Evolutionary conservation across 148 eudicot genomes (phyloP).

Genomic region (Amaranthus cruentus): DNA sequence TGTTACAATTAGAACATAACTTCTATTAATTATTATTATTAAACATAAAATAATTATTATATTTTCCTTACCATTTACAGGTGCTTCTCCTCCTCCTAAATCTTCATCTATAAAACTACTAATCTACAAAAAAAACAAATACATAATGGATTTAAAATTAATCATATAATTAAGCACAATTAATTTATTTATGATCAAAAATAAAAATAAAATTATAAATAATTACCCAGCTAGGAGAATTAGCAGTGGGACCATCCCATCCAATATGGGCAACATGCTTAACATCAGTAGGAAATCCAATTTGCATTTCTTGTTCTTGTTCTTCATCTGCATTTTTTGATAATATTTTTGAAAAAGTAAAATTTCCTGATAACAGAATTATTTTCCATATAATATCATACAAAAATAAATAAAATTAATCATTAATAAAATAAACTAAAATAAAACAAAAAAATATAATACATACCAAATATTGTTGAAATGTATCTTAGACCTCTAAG

Average conservation of each 20-base stretch:
- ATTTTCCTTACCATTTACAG: constrained; percentile 15
- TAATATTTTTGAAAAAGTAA: not conserved
- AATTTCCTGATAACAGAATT: not conserved
- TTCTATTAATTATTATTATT: too few relatives aligned
- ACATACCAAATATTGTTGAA: not conserved
- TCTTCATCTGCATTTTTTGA: constrained; percentile 30
- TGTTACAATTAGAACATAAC: too few relatives aligned
- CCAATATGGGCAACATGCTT: constrained; percentile 56
- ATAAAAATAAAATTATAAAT: not conserved
- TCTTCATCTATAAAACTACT: constrained; percentile 22
- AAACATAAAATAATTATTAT: not conserved
- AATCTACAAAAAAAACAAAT: constrained; percentile 10
- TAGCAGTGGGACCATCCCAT: constrained; percentile 54
- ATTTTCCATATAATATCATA: not conserved
- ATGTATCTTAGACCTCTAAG: too few relatives aligned
- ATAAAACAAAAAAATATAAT: not conserved
- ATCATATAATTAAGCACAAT: not conserved
- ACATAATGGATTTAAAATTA: not conserved
- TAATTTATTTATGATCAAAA: not conserved
- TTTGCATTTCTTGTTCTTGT: constrained; percentile 41
- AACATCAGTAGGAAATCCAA: constrained; percentile 49
- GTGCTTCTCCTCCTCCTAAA: constrained; percentile 5
- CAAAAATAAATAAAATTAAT: not conserved
- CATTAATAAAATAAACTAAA: not conserved
- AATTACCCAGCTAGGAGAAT: constrained; percentile 43